Base-by-base conservation (phyloP, 805 yeast genomes). In the Soucietia sequanensis region DNA sequence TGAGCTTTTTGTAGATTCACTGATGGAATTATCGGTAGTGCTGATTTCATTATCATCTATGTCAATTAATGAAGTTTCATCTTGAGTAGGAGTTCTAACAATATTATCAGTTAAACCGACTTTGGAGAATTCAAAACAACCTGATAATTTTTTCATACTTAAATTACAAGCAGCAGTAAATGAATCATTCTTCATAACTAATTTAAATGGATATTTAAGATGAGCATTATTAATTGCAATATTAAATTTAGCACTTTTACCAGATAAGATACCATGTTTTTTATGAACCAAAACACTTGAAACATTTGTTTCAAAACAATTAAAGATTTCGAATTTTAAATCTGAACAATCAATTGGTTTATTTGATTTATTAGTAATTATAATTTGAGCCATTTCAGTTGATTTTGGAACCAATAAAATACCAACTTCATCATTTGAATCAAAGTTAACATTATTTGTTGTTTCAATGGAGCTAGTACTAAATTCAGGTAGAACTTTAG, bases 191-290 rank as follows among this genome's bases (percentile, higher is more conserved):
- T 35, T 43, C 46, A 65, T 44, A 5, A 47, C 37, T 4, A 66
- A 42, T 31, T 47, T 48, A 45, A 64, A 60, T 5, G 70, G 70
- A 34, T 47, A 54, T 37, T 60, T 58, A 34, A 57, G 47, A 35
- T 64, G 65, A 15, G 60, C 54, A 35, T 49, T 49, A 28, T 47
- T 50, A 26, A 65, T 42, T 3, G 52, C 42, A 31, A 67, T 50
- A 32, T 65, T 65, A 42, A 66, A 65, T 31, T 58, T 65, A 7
- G 57, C 47, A 5, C 46, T 39, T 35, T 56, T 55, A 2, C 52
- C 52, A 6, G 70, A 59, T 8, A 48, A 39, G 27, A 67, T 56
- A 4, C 64, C 67, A 23, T 54, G 57, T 12, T 45, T 53, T 35
- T 56, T 59, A 35, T 57, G 60, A 19, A 64, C 49, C n/a, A 49